Conservation (phyloP, 139 green algal species). For the Closterium sp. region DNA sequence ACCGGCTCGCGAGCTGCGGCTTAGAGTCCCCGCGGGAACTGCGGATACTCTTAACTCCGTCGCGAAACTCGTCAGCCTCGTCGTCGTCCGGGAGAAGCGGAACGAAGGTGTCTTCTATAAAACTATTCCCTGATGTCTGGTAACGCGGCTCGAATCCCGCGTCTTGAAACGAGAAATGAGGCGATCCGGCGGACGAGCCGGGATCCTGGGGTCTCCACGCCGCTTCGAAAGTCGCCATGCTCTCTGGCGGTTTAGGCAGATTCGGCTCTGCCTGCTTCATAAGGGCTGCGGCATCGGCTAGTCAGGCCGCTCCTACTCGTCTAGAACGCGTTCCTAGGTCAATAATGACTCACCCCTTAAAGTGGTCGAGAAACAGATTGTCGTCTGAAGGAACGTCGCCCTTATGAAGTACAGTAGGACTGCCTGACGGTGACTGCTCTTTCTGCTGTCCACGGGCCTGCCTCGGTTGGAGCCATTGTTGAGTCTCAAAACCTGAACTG, state of each 20-base stretch:
- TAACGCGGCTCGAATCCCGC: neutral
- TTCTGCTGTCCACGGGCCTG: too few relatives aligned
- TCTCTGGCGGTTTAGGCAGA: neutral
- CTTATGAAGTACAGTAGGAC: too few relatives aligned
- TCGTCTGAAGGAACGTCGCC: too few relatives aligned
- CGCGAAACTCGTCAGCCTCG: neutral
- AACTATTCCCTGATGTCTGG: neutral
- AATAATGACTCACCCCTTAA: neutral
- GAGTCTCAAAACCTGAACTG: too few relatives aligned
- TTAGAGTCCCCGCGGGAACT: neutral
- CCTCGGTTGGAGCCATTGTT: neutral
- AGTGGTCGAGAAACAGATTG: too few relatives aligned
- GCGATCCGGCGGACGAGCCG: neutral
- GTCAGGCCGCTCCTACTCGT: neutral
- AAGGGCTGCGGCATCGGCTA: neutral
- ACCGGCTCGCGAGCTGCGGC: neutral
- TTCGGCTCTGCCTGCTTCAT: neutral
- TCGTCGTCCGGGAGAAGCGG: neutral
- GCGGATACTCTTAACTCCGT: neutral
- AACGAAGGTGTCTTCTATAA: neutral
- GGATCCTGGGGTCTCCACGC: neutral
- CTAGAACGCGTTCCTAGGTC: neutral
- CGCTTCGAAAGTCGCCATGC: neutral
- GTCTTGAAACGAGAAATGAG: neutral
- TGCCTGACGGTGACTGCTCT: too few relatives aligned